These are phyloP conservation scores for Podila clonocystis DNA, from an alignment of 192 early-diverging fungal genomes.

Conservation along the genomic window DNA sequence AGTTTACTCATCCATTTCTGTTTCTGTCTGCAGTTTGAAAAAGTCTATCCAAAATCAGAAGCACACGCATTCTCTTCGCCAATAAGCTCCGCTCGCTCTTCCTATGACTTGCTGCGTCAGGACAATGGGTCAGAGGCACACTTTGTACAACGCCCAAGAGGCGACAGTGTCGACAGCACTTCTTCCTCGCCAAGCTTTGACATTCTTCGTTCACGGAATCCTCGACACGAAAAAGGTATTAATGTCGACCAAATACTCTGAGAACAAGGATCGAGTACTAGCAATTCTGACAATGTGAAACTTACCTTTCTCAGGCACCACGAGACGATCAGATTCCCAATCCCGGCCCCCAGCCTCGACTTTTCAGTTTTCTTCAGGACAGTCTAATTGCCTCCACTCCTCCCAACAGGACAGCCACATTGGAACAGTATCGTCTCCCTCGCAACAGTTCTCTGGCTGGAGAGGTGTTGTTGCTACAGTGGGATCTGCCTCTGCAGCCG, in stretches of 20 bases:
- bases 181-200: conserved; percentile 42
- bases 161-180: conserved; percentile 37
- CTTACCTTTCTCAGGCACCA: conserved; percentile 12
- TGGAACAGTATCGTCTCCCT: background rate
- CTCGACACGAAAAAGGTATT: conserved; percentile 45
- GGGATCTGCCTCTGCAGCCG: conserved; percentile 67
- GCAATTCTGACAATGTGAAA: background rate
- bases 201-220: conserved; percentile 26
- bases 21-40: conserved; percentile 5
- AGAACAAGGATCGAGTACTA: too few relatives aligned
- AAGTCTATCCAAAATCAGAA: conserved; percentile 45
- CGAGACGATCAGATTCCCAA: conserved; percentile 36
- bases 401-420: conserved; percentile 16
- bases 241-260: background rate
- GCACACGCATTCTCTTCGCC: conserved; percentile 41
- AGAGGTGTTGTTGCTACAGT: conserved; percentile 69
- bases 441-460: conserved; percentile 62
- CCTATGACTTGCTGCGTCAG: conserved; percentile 29
- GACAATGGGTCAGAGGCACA: conserved; percentile 39
- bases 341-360: conserved; percentile 27
- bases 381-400: background rate
- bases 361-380: conserved; percentile 31
- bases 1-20: background rate
- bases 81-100: conserved; percentile 50
- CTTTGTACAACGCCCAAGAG: conserved; percentile 42